Percentiles rank a stretch among this genome's conserved stretches.
Evolutionary conservation across 2,329 filamentous ascomycete genomes (phyloP).

Genomic region (Fusarium zealandicum): DNA sequence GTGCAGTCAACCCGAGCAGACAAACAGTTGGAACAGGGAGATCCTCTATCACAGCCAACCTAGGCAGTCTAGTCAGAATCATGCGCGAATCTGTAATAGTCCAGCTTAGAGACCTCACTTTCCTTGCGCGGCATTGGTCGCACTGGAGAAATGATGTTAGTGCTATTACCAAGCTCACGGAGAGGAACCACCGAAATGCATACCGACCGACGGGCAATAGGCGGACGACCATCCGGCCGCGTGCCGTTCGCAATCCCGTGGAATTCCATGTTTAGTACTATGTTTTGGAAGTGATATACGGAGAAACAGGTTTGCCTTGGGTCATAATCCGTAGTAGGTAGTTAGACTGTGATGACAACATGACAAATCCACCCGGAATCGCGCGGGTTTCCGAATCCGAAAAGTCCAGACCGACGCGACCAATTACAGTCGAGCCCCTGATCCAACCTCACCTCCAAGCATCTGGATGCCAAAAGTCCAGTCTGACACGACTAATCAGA

Average conservation of each 20-base stretch:
- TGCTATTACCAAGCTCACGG: too few relatives aligned
- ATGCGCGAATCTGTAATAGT: neutral
- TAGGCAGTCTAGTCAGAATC: neutral
- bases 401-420: too few relatives aligned
- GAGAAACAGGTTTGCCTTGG: too few relatives aligned
- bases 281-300: too few relatives aligned
- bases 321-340: too few relatives aligned
- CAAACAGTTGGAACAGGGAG: constrained; percentile 44
- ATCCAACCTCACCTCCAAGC: too few relatives aligned
- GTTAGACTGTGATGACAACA: neutral
- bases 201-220: constrained; percentile 33
- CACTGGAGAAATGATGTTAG: constrained; percentile 23
- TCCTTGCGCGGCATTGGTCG: constrained; percentile 37
- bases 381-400: constrained; percentile 36
- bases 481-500: neutral
- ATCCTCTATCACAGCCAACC: constrained; percentile 33
- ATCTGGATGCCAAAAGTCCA: too few relatives aligned
- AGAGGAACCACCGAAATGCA: neutral
- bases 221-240: neutral
- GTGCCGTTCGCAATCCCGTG: constrained; percentile 7
- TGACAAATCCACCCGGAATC: constrained; percentile 23
- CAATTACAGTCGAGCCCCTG: too few relatives aligned
- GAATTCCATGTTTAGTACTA: constrained; percentile 5
- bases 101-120: constrained; percentile 6
- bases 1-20: constrained; percentile 45